Base-by-base conservation (phyloP, 1,284 basidiomycete genomes). In the Boletellus deceptivus region DNA sequence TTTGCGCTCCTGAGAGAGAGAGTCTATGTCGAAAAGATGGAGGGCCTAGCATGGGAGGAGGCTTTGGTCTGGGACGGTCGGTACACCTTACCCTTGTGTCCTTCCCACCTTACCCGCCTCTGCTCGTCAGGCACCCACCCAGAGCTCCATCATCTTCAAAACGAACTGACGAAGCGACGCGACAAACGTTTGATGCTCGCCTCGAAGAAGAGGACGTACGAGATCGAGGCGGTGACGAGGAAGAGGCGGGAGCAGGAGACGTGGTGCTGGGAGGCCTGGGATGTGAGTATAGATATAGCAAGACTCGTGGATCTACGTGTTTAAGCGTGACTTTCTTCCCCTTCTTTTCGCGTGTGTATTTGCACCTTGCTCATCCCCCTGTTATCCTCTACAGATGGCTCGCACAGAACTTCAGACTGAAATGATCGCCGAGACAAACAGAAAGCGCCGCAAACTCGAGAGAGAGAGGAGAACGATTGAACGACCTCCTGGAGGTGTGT, bases 21-120 rank as follows among this genome's bases (percentile, higher is more conserved):
- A 24, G 70, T 91, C 13, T 91, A 89, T 63, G 76, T 90, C 4
- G 89, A 91, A 70, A 91, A 89, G 70, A 89, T 91, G 88, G 86
- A 89, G 36, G 77, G 74, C 3, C 68, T 91, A 4, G 83, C 84
- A 43, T 87, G 84, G 84, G 89, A 91, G 64, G 89, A 91, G 59
- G 68, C 75, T 4, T 68, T 91, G 56, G 75, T 91, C 17, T 74
- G 74, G 17, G 77, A 83, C 47, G 84, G 88, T 87, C 58, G 55
- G 77, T 72, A 14, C 27, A 6, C 24, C 1, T 24, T 16, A 37
- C 44, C 54, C 29, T 20, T 6, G 14, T 22, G 1, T 18, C 44
- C 13, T 18, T 36, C 52, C 16, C 37, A 53, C 57, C 43, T 55
- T 20, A 50, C 49, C 14, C 36, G 20, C 16, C 16, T 38, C 22